A percentile compares a stretch with the other conserved stretches of the same genome.
Conservation (phyloP, 2,329 filamentous ascomycete species). For the Ceratocystis cacaofunesta region DNA sequence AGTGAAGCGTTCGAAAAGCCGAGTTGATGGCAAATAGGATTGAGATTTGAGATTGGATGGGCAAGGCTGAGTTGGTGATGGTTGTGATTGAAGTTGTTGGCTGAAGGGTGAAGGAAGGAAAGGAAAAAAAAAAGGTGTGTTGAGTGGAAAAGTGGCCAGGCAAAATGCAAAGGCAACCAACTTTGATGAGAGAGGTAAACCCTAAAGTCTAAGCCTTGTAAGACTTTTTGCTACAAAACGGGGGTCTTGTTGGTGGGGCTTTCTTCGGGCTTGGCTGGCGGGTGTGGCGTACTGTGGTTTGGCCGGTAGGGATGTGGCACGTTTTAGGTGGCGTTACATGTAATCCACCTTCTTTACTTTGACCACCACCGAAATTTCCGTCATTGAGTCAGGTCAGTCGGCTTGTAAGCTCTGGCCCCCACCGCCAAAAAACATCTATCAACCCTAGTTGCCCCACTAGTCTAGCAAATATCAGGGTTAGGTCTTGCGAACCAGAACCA, state of each 20-base stretch:
- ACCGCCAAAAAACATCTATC: not conserved
- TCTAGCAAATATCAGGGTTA: not conserved
- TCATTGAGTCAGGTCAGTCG: not conserved
- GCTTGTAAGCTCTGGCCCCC: not conserved
- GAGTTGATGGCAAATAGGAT: not conserved
- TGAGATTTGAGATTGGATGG: not conserved
- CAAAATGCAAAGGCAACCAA: conserved; percentile 1
- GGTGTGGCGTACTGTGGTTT: not conserved
- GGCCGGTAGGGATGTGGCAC: not conserved
- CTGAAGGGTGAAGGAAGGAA: not conserved
- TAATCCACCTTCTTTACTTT: too few relatives aligned
- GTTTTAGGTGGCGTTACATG: not conserved
- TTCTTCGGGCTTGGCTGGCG: not conserved
- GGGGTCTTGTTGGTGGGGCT: not conserved
- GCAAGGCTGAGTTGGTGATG: not conserved
- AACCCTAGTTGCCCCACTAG: not conserved
- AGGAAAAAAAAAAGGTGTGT: not conserved
- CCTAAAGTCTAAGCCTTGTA: conserved; percentile 4
- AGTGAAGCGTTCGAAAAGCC: not conserved
- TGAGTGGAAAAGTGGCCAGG: conserved; percentile 12
- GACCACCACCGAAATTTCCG: too few relatives aligned
- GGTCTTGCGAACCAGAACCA: not conserved
- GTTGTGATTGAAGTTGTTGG: conserved; percentile 2
- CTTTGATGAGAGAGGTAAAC: not conserved
- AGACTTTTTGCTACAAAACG: not conserved